These are phyloP conservation scores for Trichoderma gracile DNA, from an alignment of 2,329 filamentous ascomycete genomes.

Conservation along the genomic window DNA sequence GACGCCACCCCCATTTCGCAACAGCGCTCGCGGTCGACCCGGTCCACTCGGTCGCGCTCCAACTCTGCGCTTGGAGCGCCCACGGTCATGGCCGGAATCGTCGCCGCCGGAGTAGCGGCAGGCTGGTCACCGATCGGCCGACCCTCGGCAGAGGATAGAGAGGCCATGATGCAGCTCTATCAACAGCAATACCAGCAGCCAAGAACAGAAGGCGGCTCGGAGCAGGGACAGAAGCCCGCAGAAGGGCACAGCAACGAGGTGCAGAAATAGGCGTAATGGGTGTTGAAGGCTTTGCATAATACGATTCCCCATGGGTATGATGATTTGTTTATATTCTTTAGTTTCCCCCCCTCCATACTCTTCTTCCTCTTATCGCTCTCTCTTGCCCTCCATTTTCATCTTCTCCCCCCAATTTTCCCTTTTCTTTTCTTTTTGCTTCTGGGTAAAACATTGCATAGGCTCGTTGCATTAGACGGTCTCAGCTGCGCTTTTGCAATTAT, in stretches of 20 bases:
- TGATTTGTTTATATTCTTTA: conserved; percentile 23
- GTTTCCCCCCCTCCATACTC: conserved; percentile 13
- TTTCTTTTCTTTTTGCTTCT: conserved; percentile 9
- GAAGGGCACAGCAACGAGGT: conserved; percentile 30
- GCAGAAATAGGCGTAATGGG: conserved; percentile 34
- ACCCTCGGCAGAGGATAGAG: conserved; percentile 34
- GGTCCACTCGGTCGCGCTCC: conserved; percentile 64
- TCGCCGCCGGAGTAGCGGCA: conserved; percentile 73
- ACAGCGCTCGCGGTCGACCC: conserved; percentile 65
- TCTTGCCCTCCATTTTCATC: conserved; percentile 1
- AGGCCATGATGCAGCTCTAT: conserved; percentile 26
- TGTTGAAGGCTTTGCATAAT: conserved; percentile 27
- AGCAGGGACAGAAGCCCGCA: conserved; percentile 22
- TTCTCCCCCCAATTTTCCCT: conserved; percentile 2
- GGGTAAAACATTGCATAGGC: conserved; percentile 21
- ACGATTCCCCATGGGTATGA: conserved; percentile 26
- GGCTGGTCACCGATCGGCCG: conserved; percentile 73
- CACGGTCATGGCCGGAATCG: conserved; percentile 80
- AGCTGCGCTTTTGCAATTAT: conserved; percentile 9
- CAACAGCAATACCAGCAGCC: conserved; percentile 3
- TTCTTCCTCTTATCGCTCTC: conserved; percentile 16
- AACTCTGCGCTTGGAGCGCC: conserved; percentile 74
- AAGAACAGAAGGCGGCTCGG: conserved; percentile 28
- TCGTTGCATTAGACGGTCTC: background rate
- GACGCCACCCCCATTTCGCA: conserved; percentile 61